Evolutionary conservation across 208 protist species (phyloP).

Genomic region (Spongospora subterranea): DNA sequence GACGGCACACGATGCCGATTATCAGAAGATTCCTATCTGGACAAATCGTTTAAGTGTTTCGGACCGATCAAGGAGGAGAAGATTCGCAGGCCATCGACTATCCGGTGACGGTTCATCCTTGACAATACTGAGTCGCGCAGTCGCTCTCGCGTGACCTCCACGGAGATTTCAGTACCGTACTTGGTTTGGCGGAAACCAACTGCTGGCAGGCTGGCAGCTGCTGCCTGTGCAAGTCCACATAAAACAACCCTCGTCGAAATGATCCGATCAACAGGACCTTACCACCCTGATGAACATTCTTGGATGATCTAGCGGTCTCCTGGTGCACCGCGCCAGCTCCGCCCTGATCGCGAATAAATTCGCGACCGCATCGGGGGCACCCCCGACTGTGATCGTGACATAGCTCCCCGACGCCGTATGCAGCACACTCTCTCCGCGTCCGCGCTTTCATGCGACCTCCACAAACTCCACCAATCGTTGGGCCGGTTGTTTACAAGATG

Average conservation of each 20-base stretch:
- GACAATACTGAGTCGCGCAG: not conserved
- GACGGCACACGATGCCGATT: not conserved
- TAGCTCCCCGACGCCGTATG: not conserved
- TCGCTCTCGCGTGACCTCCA: not conserved
- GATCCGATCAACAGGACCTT: not conserved
- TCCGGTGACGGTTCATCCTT: not conserved
- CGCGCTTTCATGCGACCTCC: not conserved
- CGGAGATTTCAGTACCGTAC: not conserved
- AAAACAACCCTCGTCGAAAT: not conserved
- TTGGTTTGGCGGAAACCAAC: constrained; percentile 44
- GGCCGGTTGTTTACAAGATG: too few species aligned
- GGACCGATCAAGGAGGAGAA: not conserved
- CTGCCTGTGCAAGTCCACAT: constrained; percentile 13
- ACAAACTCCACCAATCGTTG: not conserved
- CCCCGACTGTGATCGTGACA: not conserved
- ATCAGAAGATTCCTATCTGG: not conserved
- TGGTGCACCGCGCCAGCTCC: constrained; percentile 40
- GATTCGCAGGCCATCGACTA: not conserved
- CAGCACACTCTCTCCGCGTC: not conserved
- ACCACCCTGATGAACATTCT: not conserved
- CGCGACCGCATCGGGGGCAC: constrained; percentile 6
- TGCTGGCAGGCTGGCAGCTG: not conserved
- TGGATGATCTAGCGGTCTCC: not conserved
- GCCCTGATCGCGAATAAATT: constrained; percentile 39
- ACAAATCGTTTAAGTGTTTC: not conserved